These are phyloP conservation scores for Acanthamoeba lenticulata DNA, from an alignment of 208 protist genomes.

Conservation along the genomic window DNA sequence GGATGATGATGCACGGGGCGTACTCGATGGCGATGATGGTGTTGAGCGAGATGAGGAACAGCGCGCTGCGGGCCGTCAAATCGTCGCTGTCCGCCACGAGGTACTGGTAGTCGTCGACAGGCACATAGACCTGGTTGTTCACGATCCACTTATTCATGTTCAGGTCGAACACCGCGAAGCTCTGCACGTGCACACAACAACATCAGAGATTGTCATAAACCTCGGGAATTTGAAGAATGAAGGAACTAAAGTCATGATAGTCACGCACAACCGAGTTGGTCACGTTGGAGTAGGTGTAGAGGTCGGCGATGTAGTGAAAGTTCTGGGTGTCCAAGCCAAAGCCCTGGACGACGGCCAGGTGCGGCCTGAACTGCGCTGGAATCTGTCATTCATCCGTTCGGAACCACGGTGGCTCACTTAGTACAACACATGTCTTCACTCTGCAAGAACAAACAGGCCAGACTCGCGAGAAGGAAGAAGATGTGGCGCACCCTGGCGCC, in stretches of 20 bases:
- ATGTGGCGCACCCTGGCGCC: neutral
- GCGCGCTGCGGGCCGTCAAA: neutral
- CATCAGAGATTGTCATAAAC: neutral
- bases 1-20: neutral
- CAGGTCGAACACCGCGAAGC: neutral
- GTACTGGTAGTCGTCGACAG: neutral
- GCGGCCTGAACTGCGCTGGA: neutral
- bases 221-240: no score
- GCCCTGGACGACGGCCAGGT: neutral
- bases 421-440: neutral
- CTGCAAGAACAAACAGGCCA: neutral
- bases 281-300: neutral
- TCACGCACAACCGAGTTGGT: neutral
- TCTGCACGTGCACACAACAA: neutral
- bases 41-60: neutral
- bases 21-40: neutral
- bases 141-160: neutral
- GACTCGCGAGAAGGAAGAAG: neutral
- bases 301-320: neutral
- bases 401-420: neutral
- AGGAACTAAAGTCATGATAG: no score
- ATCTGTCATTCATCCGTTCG: neutral
- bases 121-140: neutral
- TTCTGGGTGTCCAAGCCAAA: neutral
- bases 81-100: neutral